Conservation (phyloP, 768 basidiomycete species). For the Tricholoma sp. region DNA sequence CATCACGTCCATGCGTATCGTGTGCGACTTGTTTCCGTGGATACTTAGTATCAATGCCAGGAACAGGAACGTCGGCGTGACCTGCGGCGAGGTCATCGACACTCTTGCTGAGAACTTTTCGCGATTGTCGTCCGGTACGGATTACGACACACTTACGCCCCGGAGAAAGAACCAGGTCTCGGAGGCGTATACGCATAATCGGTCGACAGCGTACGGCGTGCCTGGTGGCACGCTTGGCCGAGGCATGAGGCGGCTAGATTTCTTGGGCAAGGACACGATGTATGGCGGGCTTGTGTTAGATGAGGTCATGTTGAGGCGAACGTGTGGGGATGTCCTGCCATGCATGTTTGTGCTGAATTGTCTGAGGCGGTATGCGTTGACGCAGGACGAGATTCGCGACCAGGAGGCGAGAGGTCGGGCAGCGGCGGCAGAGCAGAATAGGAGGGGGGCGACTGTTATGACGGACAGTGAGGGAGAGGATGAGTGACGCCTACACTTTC, state of each 20-base stretch:
- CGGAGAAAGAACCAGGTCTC: slow-evolving; percentile 37
- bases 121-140: slow-evolving; percentile 42
- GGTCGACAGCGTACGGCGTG: slow-evolving; percentile 56
- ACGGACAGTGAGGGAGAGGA: slow-evolving; percentile 9
- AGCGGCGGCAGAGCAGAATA: background rate
- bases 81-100: slow-evolving; percentile 64
- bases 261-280: slow-evolving; percentile 50
- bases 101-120: slow-evolving; percentile 46
- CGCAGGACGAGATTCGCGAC: slow-evolving; percentile 43
- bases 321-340: slow-evolving; percentile 47
- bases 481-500: background rate
- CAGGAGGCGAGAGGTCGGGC: too few relatives aligned
- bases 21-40: slow-evolving; percentile 55
- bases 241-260: slow-evolving; percentile 64
- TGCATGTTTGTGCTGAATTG: slow-evolving; percentile 60
- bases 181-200: slow-evolving; percentile 58
- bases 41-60: slow-evolving; percentile 42
- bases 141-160: slow-evolving; percentile 40
- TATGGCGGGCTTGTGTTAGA: slow-evolving; percentile 59
- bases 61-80: slow-evolving; percentile 45
- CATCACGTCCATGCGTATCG: slow-evolving; percentile 41
- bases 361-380: slow-evolving; percentile 35
- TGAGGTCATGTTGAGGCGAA: slow-evolving; percentile 35
- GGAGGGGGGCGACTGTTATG: slow-evolving; percentile 10
- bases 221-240: slow-evolving; percentile 66